These are phyloP conservation scores for Aurinia saxatilis DNA, from an alignment of 345 rosid genomes.

Conservation along the genomic window DNA sequence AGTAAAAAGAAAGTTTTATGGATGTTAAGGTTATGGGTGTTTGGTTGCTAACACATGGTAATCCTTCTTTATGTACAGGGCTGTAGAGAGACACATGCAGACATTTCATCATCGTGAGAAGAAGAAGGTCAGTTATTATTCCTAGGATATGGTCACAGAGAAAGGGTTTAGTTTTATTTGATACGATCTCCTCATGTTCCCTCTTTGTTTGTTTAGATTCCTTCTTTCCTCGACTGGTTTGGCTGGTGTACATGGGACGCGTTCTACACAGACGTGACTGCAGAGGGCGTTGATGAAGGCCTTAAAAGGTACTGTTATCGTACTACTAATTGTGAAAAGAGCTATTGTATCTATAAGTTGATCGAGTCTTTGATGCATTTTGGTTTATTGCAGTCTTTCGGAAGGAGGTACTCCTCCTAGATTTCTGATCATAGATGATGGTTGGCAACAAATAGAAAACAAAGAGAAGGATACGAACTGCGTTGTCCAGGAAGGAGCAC, in stretches of 20 bases:
- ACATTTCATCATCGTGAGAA: conserved; percentile 82
- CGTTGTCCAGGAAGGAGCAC: conserved; percentile 94
- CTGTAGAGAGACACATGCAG: conserved; percentile 79
- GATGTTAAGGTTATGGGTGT: neutral
- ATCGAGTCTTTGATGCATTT: conserved; percentile 15
- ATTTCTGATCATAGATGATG: conserved; percentile 92
- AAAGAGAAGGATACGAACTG: conserved; percentile 58
- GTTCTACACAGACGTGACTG: conserved; percentile 92
- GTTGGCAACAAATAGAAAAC: conserved; percentile 96
- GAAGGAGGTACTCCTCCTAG: conserved; percentile 90
- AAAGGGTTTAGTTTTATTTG: neutral
- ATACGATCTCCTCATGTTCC: conserved; percentile 11
- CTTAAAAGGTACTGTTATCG: conserved; percentile 55
- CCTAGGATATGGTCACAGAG: neutral
- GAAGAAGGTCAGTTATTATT: conserved; percentile 49
- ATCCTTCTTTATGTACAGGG: conserved; percentile 36
- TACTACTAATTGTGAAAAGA: neutral
- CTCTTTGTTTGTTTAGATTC: conserved; percentile 43
- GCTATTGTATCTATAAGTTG: neutral
- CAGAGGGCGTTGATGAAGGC: conserved; percentile 91
- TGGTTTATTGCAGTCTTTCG: conserved; percentile 58
- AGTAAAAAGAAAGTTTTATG: neutral
- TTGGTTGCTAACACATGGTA: neutral
- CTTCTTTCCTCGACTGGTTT: conserved; percentile 90
- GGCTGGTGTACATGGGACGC: conserved; percentile 99